These are phyloP conservation scores for Laburnicola sp. DNA, from an alignment of 2,329 filamentous ascomycete species.

Conservation along the genomic window DNA sequence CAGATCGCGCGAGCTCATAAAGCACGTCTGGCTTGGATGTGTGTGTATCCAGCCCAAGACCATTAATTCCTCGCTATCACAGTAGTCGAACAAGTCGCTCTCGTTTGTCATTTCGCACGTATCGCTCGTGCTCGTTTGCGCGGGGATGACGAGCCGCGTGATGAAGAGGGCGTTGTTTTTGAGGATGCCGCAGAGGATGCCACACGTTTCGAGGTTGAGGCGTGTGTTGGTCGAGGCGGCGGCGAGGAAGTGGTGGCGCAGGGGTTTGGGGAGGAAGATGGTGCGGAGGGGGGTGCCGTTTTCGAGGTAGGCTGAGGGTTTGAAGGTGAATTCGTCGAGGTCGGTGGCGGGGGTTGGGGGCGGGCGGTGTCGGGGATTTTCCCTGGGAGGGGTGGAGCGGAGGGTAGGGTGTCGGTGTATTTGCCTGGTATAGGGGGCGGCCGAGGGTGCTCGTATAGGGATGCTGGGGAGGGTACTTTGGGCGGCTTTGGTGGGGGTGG, in stretches of 20 bases:
- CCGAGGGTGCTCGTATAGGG: conserved; percentile 13
- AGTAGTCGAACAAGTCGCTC: conserved; percentile 82
- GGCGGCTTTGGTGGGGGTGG: conserved; percentile 35
- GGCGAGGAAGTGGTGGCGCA: conserved; percentile 74
- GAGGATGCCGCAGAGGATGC: conserved; percentile 86
- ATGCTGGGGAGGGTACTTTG: conserved; percentile 25
- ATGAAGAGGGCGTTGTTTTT: conserved; percentile 95
- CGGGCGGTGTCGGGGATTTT: conserved; percentile 25
- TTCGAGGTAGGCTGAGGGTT: conserved; percentile 84
- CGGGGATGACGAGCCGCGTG: conserved; percentile 82
- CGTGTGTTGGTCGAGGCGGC: conserved; percentile 76
- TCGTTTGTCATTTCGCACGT: conserved; percentile 95
- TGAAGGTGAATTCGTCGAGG: conserved; percentile 73
- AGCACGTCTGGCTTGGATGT: conserved; percentile 93
- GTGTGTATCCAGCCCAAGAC: conserved; percentile 98
- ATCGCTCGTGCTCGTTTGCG: conserved; percentile 86
- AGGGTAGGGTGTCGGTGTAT: conserved; percentile 13
- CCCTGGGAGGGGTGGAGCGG: conserved; percentile 27
- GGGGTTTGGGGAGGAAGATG: conserved; percentile 77
- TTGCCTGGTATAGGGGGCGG: conserved; percentile 41
- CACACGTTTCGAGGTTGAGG: conserved; percentile 88
- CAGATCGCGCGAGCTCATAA: conserved; percentile 92
- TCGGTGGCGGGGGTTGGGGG: conserved; percentile 40
- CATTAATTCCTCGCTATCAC: conserved; percentile 79
- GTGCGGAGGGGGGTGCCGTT: conserved; percentile 84